Percentiles rank a stretch among this genome's conserved stretches.
Conservation (phyloP, 169 alveolate species). For the Plasmodium berghei region DNA sequence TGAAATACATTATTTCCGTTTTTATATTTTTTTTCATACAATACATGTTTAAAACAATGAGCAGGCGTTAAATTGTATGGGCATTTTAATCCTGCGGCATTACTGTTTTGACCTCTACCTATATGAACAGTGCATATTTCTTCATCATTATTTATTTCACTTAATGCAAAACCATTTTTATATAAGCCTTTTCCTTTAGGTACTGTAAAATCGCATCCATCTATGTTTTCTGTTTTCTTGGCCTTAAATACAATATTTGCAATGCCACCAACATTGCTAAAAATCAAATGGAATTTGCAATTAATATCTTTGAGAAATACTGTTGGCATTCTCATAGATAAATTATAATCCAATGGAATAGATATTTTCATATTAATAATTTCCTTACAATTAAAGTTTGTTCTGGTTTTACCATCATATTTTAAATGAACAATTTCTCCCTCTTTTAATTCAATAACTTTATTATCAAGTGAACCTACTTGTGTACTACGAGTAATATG, state of each 20-base stretch:
- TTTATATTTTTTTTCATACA: slow-evolving; percentile 29
- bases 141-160: not conserved
- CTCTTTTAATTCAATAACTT: slow-evolving; percentile 8
- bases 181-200: slow-evolving; percentile 43
- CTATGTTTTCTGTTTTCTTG: slow-evolving; percentile 32
- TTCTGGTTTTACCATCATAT: not conserved
- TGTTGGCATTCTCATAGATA: slow-evolving; percentile 20
- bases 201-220: slow-evolving; percentile 65
- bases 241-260: slow-evolving; percentile 3
- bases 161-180: slow-evolving; percentile 28
- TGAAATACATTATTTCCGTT: not conserved
- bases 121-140: slow-evolving; percentile 51
- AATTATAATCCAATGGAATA: not conserved
- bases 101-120: slow-evolving; percentile 3
- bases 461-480: not conserved
- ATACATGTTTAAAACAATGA: slow-evolving; percentile 40
- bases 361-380: slow-evolving; percentile 11
- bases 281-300: not conserved
- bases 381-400: not conserved
- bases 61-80: slow-evolving; percentile 62
- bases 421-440: slow-evolving; percentile 15
- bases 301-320: slow-evolving; percentile 7
- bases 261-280: not conserved
- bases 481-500: not conserved
- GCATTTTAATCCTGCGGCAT: slow-evolving; percentile 40